Evolutionary conservation across 2,329 filamentous ascomycete species (phyloP).

Genomic region (Epichloe uncinata): DNA sequence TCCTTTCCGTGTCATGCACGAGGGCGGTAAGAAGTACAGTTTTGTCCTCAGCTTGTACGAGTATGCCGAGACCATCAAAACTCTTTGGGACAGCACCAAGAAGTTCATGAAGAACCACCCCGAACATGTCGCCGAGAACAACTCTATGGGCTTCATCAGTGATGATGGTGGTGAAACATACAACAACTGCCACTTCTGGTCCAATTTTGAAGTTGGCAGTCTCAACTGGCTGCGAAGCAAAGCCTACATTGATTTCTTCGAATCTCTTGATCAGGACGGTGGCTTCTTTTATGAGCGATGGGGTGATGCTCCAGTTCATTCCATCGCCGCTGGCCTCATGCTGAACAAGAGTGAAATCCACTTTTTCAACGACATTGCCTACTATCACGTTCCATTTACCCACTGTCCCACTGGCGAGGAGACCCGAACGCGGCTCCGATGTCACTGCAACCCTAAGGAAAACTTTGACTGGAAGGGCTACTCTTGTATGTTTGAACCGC

Average conservation of each 20-base stretch:
- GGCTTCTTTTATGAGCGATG: slow-evolving; percentile 99
- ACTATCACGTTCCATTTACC: slow-evolving; percentile 95
- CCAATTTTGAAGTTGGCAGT: slow-evolving; percentile 95
- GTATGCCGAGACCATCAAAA: slow-evolving; percentile 91
- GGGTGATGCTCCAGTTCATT: slow-evolving; percentile 96
- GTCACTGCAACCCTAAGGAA: slow-evolving; percentile 86
- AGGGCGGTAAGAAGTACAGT: slow-evolving; percentile 96
- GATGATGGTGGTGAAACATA: slow-evolving; percentile 86
- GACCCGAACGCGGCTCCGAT: slow-evolving; percentile 69
- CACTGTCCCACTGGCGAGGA: slow-evolving; percentile 92
- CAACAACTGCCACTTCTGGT: slow-evolving; percentile 99
- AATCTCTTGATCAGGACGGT: slow-evolving; percentile 74
- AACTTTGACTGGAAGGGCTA: slow-evolving; percentile 99
- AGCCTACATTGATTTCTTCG: slow-evolving; percentile 83
- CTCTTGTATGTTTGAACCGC: slow-evolving; percentile 56
- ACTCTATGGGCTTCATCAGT: slow-evolving; percentile 83
- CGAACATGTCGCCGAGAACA: slow-evolving; percentile 71
- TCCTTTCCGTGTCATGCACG: slow-evolving; percentile 91
- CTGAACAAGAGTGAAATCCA: slow-evolving; percentile 89
- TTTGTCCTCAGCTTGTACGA: slow-evolving; percentile 94
- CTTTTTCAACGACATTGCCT: slow-evolving; percentile 98
- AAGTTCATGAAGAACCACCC: slow-evolving; percentile 87
- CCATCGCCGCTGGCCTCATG: slow-evolving; percentile 81
- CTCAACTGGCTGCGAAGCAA: slow-evolving; percentile 86
- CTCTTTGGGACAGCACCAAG: slow-evolving; percentile 89